Base-by-base conservation (phyloP, 2,329 filamentous ascomycete genomes). In the Magnaporthiopsis incrustans region DNA sequence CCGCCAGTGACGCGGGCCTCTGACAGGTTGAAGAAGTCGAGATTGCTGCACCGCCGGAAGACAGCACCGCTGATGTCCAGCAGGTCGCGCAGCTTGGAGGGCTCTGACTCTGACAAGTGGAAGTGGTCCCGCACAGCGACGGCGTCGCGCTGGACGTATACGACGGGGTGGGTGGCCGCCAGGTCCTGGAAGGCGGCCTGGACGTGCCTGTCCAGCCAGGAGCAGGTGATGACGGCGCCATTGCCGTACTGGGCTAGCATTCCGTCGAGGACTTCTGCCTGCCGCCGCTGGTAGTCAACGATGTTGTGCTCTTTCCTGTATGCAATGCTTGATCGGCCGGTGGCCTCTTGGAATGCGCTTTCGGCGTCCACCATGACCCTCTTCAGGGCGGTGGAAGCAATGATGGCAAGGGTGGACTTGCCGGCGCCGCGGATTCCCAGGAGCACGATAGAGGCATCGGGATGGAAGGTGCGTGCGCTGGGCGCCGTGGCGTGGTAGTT, bases 21-120 rank as follows among this genome's bases (percentile, higher is more conserved):
- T 2, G 87, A 87, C 22, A 90, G 77, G 68, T 92, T 92, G 77
- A 87, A 91, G 72, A 91, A 93, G 70, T 92, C 89, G 67, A 89
- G 83, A 68, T 90, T 92, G 14, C 87, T 88, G 71, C 87, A 90
- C 1, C 80, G 80, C 61, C 87, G 80, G 68, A 90, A 86, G 22
- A 89, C 81, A 2, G 80, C 77, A 27, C 79, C 81, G 67, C 82
- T 85, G 18, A 82, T 80, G 25, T 81, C 79, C 32, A 90, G 74
- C 8, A 91, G 78, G 59, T 83, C 83, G 58, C 80, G 77, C 1
- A 88, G 79, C 68, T 84, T 85, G 53, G 79, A 76, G 33, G 81
- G 75, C 61, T 86, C 81, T 68, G 79, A 79, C 61, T 86, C 81
- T 68, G 79, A 79, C n/a, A 82, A 77, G 57, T 78, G 81, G 57